Base-by-base conservation (phyloP, 2,329 filamentous ascomycete genomes). In the Microsporum ferrugineum region DNA sequence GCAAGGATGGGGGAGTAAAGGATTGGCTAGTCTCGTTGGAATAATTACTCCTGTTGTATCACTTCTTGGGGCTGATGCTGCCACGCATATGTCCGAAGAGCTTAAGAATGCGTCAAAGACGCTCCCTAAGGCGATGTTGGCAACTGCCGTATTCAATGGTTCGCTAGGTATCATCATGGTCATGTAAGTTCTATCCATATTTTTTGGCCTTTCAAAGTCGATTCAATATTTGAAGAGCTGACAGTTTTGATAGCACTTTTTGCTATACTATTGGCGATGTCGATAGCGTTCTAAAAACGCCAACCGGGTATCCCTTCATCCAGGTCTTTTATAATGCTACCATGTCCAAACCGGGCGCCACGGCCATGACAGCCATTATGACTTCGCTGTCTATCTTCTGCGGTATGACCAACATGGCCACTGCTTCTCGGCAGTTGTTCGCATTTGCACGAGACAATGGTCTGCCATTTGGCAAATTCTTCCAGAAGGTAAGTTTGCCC, bases 391-490 rank as follows among this genome's bases (percentile, higher is more conserved):
- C 65, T 5, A 65, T 69, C 12, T 68, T 66, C 29, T 66, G 69
- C 5, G 68, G 67, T 0, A 68, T 73, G 7, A 70, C 68, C 8
- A 68, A 71, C 63, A 63, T 73, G 1, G 71, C 71, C 1, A 71
- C 73, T 2, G 65, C 69, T 3, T 71, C 69, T 33, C 69, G 73
- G 5, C 65, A 70, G 55, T 57, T 71, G 5, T 74, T 68, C 64
- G 69, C 73, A n/a, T 75, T 75, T 66, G 79, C 82, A 0, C 76
- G 82, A 12, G 80, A 84, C 66, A 71, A 76, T 23, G 82, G 82
- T 0, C 78, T 79, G 0, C 82, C 82, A 0, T 82, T 80, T 66
- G 31, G 51, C 31, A 31, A 14, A 8, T 31, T 34, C 51, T 55
- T 71, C 73, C 41, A 31, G 14, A 62, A 12, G 51, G 58, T 43